Evolutionary conservation across 768 basidiomycete genomes (phyloP), one percentile per base, ranked within the genome.

Genomic region (Lyophyllum semitale): DNA sequence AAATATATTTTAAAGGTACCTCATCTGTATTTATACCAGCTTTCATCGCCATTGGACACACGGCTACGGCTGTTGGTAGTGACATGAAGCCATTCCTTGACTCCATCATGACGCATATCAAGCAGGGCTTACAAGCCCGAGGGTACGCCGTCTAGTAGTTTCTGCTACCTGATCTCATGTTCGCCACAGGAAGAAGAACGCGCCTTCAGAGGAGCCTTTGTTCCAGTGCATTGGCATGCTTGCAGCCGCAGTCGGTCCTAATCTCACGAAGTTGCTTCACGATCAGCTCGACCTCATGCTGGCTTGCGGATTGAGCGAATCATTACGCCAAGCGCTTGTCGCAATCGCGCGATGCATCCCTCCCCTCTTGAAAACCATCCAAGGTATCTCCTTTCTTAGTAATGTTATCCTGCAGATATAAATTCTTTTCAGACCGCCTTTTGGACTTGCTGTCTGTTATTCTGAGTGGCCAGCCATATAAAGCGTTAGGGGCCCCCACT

Each of bases 211-310:
- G 70, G 94, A 94, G 60, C 90, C 95, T 0, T 94, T 98, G 55
- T 98, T 99, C 66, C 93, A 98, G 78, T 98, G 97, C 71, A 84
- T 99, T 55, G 93, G 93, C 33, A 96, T 98, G 94, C 77, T 99
- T 40, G 93, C 95, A 1, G 84, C 87, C 1, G 93, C 97, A 8
- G 95, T 99, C 29, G 97, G 97, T 0, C 95, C 95, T 2, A 96
- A 95, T 69, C 76, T 99, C 44, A 98, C 97, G 0, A 95, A 96
- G 66, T 80, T 96, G 43, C 79, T 99, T 54, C 97, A 98, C 70
- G 97, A 98, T 66, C 91, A 98, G 61, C 83, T 99, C 29, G 95
- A 98, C 68, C 77, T 97, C 38, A 98, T 99, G 91, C 91, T 98
- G 66, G 89, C 87, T 0, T 96, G 90, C 66, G 96, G 95, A 2